A percentile compares a stretch with the other conserved stretches of the same genome.
phyloP scores from a whole-genome alignment of 192 early-diverging fungal genomes.

The Oehlia diaphana region DNA sequence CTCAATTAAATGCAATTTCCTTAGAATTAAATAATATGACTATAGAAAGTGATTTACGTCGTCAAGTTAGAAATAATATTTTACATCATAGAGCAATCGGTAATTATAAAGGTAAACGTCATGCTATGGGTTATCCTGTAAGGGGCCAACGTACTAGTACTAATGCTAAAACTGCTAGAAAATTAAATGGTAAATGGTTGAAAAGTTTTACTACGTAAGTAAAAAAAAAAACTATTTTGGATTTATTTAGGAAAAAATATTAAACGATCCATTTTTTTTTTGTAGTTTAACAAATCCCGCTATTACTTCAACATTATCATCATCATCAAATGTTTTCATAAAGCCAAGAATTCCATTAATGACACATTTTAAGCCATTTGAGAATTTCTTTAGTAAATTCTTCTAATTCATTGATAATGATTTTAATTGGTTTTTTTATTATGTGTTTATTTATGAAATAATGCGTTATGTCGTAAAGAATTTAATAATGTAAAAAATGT shows the following conservation, averaged over 20 bases:
- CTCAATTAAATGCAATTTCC: slow-evolving; percentile 84
- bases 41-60: slow-evolving; percentile 77
- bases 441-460: not conserved
- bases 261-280: not conserved
- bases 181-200: slow-evolving; percentile 66
- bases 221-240: not conserved
- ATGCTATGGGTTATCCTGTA: slow-evolving; percentile 85
- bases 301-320: not conserved
- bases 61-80: slow-evolving; percentile 69
- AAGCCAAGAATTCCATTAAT: not conserved
- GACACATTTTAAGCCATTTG: slow-evolving; percentile 1
- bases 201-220: slow-evolving; percentile 11
- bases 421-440: no score
- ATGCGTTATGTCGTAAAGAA: no score
- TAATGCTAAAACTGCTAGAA: slow-evolving; percentile 86
- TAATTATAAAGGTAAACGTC: slow-evolving; percentile 78
- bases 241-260: no score
- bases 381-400: not conserved
- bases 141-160: slow-evolving; percentile 86
- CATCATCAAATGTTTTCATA: not conserved
- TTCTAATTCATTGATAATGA: not conserved
- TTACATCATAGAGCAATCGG: slow-evolving; percentile 72
- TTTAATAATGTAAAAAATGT: not conserved
- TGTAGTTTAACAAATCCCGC: not conserved
- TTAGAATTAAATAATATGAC: slow-evolving; percentile 86